Evolutionary conservation across 148 eudicot genomes (phyloP).

Genomic region (Oxyria digyna): DNA sequence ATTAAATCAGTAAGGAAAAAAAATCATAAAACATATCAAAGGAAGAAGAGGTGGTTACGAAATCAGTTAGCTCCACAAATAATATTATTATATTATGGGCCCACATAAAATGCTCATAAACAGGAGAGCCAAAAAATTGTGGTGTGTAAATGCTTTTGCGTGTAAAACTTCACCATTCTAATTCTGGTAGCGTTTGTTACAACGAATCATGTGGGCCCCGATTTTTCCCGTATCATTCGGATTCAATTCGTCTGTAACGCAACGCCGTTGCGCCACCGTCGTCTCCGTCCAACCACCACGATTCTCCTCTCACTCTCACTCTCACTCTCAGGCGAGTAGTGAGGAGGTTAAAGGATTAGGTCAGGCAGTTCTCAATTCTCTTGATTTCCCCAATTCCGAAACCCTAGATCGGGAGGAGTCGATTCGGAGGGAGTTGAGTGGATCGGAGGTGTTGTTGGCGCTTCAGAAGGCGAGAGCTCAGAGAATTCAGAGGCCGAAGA

Average conservation of each 20-base stretch:
- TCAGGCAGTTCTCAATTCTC: conserved; percentile 13
- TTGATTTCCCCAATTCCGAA: neutral
- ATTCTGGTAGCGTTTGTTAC: neutral
- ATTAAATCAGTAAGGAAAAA: too few relatives aligned
- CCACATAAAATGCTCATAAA: neutral
- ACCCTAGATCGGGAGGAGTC: neutral
- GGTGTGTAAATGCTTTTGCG: neutral
- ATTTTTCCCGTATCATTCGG: neutral
- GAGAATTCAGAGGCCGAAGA: conserved; percentile 20
- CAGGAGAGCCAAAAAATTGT: neutral
- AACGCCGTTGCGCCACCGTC: neutral
- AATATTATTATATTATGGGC: neutral
- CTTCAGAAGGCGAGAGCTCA: conserved; percentile 30
- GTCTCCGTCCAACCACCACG: neutral
- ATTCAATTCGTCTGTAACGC: neutral
- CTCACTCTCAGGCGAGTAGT: neutral
- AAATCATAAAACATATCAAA: too few relatives aligned
- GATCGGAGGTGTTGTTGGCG: conserved; percentile 39
- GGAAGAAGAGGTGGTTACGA: too few relatives aligned
- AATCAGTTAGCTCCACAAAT: too few relatives aligned
- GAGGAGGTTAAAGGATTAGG: conserved; percentile 18
- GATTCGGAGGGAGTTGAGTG: conserved; percentile 18
- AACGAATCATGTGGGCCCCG: conserved; percentile 3
- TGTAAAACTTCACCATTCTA: neutral
- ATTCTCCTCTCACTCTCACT: neutral